These are phyloP conservation scores for Blastobotrys malaysiensis DNA, from an alignment of 1,139 yeast genomes.

Conservation along the genomic window DNA sequence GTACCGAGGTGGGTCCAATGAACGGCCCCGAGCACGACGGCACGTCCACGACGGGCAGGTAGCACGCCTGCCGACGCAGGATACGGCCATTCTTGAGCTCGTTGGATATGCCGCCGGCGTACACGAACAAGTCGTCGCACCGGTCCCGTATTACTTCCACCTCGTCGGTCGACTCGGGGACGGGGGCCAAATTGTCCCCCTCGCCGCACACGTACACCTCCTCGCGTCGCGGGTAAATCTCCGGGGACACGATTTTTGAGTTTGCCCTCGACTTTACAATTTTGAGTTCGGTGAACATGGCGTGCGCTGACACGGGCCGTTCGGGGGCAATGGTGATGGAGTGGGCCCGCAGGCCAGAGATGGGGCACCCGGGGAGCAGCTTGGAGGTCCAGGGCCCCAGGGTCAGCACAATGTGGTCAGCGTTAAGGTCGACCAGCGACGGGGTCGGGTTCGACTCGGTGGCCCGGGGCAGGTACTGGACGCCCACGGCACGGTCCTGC, in stretches of 20 bases:
- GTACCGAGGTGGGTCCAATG: conserved; percentile 87
- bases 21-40: conserved; percentile 91
- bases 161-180: conserved; percentile 92
- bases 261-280: conserved; percentile 13
- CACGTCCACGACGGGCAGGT: conserved; percentile 87
- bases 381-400: conserved; percentile 97
- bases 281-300: conserved; percentile 76
- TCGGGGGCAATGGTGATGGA: conserved; percentile 87
- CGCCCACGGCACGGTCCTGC: conserved; percentile 21
- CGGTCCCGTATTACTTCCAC: conserved; percentile 83
- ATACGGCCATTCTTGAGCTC: conserved; percentile 70
- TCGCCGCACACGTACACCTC: conserved; percentile 98
- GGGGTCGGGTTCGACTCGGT: conserved; percentile 7
- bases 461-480: conserved; percentile 13
- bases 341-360: conserved; percentile 88
- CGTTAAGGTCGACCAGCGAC: conserved; percentile 39
- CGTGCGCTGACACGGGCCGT: conserved; percentile 72
- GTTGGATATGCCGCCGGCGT: conserved; percentile 74
- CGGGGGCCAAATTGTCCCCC: conserved; percentile 83
- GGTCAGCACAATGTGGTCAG: conserved; percentile 74
- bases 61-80: conserved; percentile 87
- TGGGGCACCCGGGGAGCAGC: conserved; percentile 85
- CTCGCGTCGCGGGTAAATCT: conserved; percentile 89
- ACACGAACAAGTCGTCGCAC: conserved; percentile 80
- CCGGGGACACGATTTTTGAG: conserved; percentile 60